Conservation (phyloP, 192 early-diverging fungal genomes). For the Cladochytrium replicatum region DNA sequence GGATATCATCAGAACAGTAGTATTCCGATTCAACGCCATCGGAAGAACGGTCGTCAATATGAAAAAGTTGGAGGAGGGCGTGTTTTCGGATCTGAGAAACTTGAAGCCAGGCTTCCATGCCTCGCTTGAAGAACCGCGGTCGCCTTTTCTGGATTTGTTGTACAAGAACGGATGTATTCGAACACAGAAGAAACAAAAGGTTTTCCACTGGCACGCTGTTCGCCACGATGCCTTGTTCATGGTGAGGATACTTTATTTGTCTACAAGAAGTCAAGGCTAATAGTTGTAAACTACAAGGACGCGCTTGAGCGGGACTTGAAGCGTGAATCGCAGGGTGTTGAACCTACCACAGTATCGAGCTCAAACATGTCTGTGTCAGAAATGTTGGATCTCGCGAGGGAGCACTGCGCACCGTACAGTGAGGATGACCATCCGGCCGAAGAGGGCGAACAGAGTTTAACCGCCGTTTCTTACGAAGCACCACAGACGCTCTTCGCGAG, state of each 20-base stretch:
- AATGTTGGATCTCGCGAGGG: conserved; percentile 36
- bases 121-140: conserved; percentile 83
- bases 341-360: conserved; percentile 67
- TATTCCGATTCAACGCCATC: conserved; percentile 86
- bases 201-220: conserved; percentile 97
- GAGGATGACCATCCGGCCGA: no score
- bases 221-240: conserved; percentile 86
- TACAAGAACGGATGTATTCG: conserved; percentile 94
- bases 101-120: conserved; percentile 93
- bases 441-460: no score
- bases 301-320: conserved; percentile 94
- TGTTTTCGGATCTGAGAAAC: conserved; percentile 91
- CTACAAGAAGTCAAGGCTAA: no score
- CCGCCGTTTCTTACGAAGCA: no score
- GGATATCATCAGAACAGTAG: conserved; percentile 84
- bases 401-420: no score
- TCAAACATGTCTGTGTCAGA: conserved; percentile 18
- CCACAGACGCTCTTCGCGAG: no score
- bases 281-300: conserved; percentile 58
- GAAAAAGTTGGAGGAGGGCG: conserved; percentile 98
- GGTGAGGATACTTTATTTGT: conserved; percentile 25
- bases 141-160: conserved; percentile 86
- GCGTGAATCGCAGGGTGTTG: conserved; percentile 75
- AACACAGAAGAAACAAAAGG: conserved; percentile 98
- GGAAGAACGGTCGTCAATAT: conserved; percentile 74